Base-by-base conservation (phyloP, 768 basidiomycete genomes). In the Cyclocybe aegerita region DNA sequence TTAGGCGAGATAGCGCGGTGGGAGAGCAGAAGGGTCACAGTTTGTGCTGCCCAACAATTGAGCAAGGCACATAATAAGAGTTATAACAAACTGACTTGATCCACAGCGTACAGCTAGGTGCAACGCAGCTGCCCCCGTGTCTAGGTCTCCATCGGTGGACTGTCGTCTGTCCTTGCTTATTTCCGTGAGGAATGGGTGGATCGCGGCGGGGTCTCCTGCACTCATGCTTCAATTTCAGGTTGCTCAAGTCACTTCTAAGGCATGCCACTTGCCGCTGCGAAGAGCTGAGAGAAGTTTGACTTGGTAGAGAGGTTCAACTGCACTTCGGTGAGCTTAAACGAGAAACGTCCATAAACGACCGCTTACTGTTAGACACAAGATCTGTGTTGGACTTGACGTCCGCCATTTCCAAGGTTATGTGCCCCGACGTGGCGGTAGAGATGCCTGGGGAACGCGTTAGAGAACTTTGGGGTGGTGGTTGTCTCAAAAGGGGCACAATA, bases 51-150 rank as follows among this genome's bases (percentile, higher is more conserved):
- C 56, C 15, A 38, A 54, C 43, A 42, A 40, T 46, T 35, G 29
- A 37, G 50, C 32, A n/a, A 11, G 32, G n/a, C 10, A 31, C 16
- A 11, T 23, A 9, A 7, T 41, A n/a, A 12, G 35, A 32, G 5
- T 10, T 6, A 42, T 16, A 37, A 11, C 45, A 14, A 35, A 70
- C 82, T 16, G 58, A 88, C 88, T 77, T 8, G 85, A 84, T 50
- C 81, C 89, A 64, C 90, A 92, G 38, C 88, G 80, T n/a, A 93
- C 82, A 9, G 88, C 90, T 2, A 93, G 79, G 65, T 93, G 90
- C 6, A 93, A 70, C 0, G 88, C 87, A 2, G 88, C 85, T 4
- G 88, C 86, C 9, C 81, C 86, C 1, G 84, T 78, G 61, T 90
- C 85, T 0, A 83, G 51, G 11, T 78, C 75, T 10, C 66, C 69